These are phyloP conservation scores for Cyanodermella asteris DNA, from an alignment of 2,329 filamentous ascomycete species.

Conservation along the genomic window DNA sequence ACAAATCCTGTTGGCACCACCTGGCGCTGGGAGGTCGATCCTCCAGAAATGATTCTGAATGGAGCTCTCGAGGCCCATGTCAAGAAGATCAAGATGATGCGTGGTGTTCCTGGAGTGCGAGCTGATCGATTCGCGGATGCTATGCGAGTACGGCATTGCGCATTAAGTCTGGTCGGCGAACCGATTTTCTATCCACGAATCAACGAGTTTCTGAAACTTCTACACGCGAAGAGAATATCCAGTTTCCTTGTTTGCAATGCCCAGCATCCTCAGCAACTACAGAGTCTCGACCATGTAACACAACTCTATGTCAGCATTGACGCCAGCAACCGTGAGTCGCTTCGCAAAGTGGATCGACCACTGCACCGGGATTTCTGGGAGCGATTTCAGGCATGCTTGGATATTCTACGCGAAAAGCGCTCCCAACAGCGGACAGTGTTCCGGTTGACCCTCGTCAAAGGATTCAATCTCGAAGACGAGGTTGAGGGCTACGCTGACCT, in stretches of 20 bases:
- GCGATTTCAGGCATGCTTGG: slow-evolving; percentile 73
- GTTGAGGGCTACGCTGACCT: slow-evolving; percentile 75
- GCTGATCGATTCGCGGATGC: slow-evolving; percentile 84
- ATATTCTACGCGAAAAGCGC: slow-evolving; percentile 66
- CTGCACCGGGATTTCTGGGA: slow-evolving; percentile 96
- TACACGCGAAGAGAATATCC: slow-evolving; percentile 72
- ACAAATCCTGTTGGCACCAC: slow-evolving; percentile 93
- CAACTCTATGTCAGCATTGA: slow-evolving; percentile 95
- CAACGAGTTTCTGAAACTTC: slow-evolving; percentile 67
- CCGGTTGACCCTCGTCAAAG: slow-evolving; percentile 85
- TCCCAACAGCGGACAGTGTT: slow-evolving; percentile 83
- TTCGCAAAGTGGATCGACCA: slow-evolving; percentile 75
- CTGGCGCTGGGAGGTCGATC: slow-evolving; percentile 90
- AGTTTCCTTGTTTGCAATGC: slow-evolving; percentile 95
- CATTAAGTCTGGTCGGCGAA: slow-evolving; percentile 77
- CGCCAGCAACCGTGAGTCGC: slow-evolving; percentile 68
- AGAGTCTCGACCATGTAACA: slow-evolving; percentile 61
- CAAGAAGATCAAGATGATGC: slow-evolving; percentile 94
- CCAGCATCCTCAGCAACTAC: slow-evolving; percentile 81
- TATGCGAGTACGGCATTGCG: slow-evolving; percentile 83
- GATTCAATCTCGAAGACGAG: slow-evolving; percentile 93
- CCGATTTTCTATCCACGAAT: slow-evolving; percentile 98
- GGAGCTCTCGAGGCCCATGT: slow-evolving; percentile 86
- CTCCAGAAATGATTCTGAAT: slow-evolving; percentile 69
- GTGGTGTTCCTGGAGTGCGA: slow-evolving; percentile 76